These are phyloP conservation scores for Brachypodium distachyon DNA, from an alignment of 202 grass and related monocot species.

Conservation along the genomic window DNA sequence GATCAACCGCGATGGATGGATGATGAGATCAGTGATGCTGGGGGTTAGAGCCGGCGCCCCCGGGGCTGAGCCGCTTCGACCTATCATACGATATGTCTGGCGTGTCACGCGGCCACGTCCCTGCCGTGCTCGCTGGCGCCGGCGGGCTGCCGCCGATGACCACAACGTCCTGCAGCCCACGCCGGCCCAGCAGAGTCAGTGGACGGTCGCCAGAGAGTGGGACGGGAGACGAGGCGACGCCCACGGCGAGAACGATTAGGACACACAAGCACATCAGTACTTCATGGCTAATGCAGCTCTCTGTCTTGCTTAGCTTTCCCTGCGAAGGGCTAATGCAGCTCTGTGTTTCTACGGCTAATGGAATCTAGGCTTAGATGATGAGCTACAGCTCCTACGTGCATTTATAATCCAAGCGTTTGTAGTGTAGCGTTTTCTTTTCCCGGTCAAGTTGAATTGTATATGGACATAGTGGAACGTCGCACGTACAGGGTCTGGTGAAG, in stretches of 20 bases:
- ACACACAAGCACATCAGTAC: constrained; percentile 22
- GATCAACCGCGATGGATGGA: too few species aligned
- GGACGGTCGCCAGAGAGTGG: neutral
- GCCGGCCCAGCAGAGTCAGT: neutral
- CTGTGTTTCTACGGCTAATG: neutral
- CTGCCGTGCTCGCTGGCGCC: neutral
- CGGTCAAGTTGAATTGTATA: neutral
- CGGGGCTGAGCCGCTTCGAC: constrained; percentile 50
- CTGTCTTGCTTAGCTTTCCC: neutral
- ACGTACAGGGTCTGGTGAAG: too few species aligned
- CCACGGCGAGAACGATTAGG: constrained; percentile 14
- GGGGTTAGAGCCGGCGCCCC: constrained; percentile 40
- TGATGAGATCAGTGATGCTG: constrained; percentile 41
- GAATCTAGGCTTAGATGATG: too few species aligned
- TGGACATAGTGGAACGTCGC: constrained; percentile 2
- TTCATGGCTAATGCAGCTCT: constrained; percentile 6
- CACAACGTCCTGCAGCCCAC: constrained; percentile 5
- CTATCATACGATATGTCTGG: neutral
- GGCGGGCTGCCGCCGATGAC: neutral
- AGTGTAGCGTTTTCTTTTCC: neutral
- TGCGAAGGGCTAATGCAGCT: neutral
- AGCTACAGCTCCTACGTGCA: neutral
- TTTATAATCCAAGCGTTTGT: constrained; percentile 33
- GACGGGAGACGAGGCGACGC: neutral
- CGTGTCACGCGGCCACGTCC: neutral